Evolutionary conservation across 2,329 filamentous ascomycete genomes (phyloP).

Genomic region (Aspergillus piperis): DNA sequence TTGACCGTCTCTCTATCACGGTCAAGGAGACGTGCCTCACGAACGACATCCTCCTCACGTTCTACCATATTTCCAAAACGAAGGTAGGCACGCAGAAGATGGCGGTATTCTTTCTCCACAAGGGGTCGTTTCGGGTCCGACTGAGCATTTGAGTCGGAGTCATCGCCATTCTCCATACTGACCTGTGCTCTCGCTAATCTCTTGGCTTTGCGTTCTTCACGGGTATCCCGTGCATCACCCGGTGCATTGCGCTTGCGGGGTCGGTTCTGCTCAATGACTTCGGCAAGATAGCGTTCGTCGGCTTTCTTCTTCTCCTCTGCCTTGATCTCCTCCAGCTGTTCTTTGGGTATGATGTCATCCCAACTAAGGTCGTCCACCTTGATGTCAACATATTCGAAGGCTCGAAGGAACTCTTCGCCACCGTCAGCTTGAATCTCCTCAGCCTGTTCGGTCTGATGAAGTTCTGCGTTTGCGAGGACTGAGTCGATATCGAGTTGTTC

Average conservation of each 20-base stretch:
- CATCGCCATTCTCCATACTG: constrained; percentile 67
- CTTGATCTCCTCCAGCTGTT: constrained; percentile 86
- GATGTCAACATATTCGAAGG: constrained; percentile 92
- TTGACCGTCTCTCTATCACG: constrained; percentile 80
- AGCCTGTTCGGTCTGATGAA: constrained; percentile 93
- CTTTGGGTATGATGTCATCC: constrained; percentile 97
- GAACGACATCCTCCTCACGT: constrained; percentile 80
- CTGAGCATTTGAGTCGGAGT: constrained; percentile 64
- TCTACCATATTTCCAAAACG: constrained; percentile 90
- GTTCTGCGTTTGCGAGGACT: constrained; percentile 92
- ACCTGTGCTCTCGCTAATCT: constrained; percentile 68
- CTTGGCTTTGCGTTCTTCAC: constrained; percentile 68
- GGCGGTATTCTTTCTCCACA: constrained; percentile 87
- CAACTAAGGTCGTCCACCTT: constrained; percentile 91
- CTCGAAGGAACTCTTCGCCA: constrained; percentile 90
- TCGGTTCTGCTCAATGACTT: constrained; percentile 80
- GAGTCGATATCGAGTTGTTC: constrained; percentile 98
- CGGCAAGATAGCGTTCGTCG: constrained; percentile 78
- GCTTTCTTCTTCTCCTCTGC: constrained; percentile 82
- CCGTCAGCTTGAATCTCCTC: constrained; percentile 94
- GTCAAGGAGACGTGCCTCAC: constrained; percentile 79
- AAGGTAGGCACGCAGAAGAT: constrained; percentile 86
- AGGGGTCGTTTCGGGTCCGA: constrained; percentile 85
- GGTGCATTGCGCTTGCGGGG: constrained; percentile 72
- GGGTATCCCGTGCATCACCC: constrained; percentile 54